These are phyloP conservation scores for Lagenidium sp. DNA, from an alignment of 352 stramenopile genomes.

Conservation along the genomic window DNA sequence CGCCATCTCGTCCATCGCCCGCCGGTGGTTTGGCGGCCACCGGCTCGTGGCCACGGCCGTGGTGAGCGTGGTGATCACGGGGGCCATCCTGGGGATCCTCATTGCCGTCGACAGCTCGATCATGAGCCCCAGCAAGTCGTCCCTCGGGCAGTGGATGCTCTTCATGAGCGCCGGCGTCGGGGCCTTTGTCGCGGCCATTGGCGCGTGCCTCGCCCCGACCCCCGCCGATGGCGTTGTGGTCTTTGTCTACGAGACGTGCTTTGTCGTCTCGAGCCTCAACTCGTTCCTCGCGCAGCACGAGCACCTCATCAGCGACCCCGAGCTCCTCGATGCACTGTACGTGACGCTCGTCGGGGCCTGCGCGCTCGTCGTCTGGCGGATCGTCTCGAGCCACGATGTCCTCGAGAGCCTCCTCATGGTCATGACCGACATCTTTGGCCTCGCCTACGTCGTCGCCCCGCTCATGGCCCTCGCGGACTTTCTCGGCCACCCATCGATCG, in stretches of 20 bases:
- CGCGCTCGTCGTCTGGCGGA: slow-evolving; percentile 41
- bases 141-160: slow-evolving; percentile 19
- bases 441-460: slow-evolving; percentile 47
- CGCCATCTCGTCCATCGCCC: too few species aligned
- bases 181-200: slow-evolving; percentile 19
- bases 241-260: slow-evolving; percentile 37
- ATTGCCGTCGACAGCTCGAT: slow-evolving; percentile 8
- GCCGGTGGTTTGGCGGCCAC: too few species aligned
- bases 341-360: slow-evolving; percentile 36
- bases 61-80: neutral
- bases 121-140: neutral
- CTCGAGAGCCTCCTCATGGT: slow-evolving; percentile 41
- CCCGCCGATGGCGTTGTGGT: slow-evolving; percentile 27
- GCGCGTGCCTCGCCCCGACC: slow-evolving; percentile 29
- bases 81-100: neutral
- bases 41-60: too few species aligned
- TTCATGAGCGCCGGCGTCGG: slow-evolving; percentile 16
- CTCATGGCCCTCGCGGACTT: slow-evolving; percentile 58
- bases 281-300: slow-evolving; percentile 46
- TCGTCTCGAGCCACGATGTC: slow-evolving; percentile 45
- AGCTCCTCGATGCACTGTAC: slow-evolving; percentile 53
- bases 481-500: slow-evolving; percentile 29
- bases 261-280: slow-evolving; percentile 49
- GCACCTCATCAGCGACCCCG: slow-evolving; percentile 20
- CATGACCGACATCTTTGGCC: slow-evolving; percentile 38